phyloP scores from a whole-genome alignment of 106 monocot genomes.

The Phalaenopsis equestris region DNA sequence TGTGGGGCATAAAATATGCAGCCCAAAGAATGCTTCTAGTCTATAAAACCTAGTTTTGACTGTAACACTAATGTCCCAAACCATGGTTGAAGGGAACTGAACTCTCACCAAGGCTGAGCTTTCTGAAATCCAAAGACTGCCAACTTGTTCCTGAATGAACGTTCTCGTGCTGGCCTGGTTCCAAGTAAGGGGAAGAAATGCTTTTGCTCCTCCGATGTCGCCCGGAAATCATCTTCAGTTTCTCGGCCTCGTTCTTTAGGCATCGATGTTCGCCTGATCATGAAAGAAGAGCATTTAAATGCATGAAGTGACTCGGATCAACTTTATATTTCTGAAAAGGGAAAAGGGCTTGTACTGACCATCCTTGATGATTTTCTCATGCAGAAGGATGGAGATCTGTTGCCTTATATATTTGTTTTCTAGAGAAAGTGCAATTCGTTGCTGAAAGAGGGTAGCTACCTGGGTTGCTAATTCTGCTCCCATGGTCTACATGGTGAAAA shows the following conservation, averaged over 20 bases:
- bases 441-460: conserved; percentile 62
- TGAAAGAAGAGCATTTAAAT: neutral
- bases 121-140: conserved; percentile 51
- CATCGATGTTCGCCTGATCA: conserved; percentile 40
- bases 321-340: neutral
- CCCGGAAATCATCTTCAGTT: conserved; percentile 25
- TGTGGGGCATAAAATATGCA: neutral
- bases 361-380: conserved; percentile 73
- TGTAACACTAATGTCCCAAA: conserved; percentile 12
- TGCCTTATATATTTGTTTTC: conserved; percentile 66
- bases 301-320: neutral
- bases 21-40: neutral
- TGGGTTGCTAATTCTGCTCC: conserved; percentile 63
- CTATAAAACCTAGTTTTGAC: too few relatives aligned
- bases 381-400: conserved; percentile 42
- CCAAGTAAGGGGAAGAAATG: conserved; percentile 20
- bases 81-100: conserved; percentile 19
- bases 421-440: conserved; percentile 52
- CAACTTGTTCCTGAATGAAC: conserved; percentile 5
- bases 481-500: conserved; percentile 36
- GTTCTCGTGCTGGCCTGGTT: conserved; percentile 8
- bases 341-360: conserved; percentile 28
- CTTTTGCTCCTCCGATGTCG: conserved; percentile 57
- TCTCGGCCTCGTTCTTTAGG: conserved; percentile 58
- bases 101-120: conserved; percentile 40